A percentile compares a stretch with the other conserved stretches of the same genome.
phyloP scores from a whole-genome alignment of 768 basidiomycete species.

The Lentinula boryana region DNA sequence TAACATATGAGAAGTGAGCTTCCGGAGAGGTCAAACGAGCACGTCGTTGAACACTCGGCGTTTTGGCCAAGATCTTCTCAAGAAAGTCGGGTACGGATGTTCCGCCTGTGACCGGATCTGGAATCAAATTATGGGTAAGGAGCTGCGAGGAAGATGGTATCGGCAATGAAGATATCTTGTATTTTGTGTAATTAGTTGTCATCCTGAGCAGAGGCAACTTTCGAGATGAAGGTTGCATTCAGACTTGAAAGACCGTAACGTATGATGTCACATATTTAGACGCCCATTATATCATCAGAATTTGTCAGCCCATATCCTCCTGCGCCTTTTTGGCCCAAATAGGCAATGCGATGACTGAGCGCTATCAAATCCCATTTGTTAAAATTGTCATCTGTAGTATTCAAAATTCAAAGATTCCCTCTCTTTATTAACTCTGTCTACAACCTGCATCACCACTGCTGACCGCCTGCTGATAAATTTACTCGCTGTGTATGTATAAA shows the following conservation, averaged over 20 bases:
- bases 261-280: too few relatives aligned
- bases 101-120: slow-evolving; percentile 44
- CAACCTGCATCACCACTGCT: background rate
- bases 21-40: slow-evolving; percentile 50
- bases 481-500: background rate
- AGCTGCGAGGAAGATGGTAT: slow-evolving; percentile 34
- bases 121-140: slow-evolving; percentile 42
- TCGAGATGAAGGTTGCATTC: background rate
- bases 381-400: background rate
- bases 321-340: background rate
- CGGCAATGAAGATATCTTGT: slow-evolving; percentile 47
- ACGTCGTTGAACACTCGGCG: slow-evolving; percentile 66
- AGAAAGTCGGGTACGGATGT: slow-evolving; percentile 49
- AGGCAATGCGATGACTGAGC: background rate
- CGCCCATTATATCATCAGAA: background rate
- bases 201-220: background rate
- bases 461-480: background rate
- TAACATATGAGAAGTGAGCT: slow-evolving; percentile 75
- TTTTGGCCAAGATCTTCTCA: slow-evolving; percentile 36
- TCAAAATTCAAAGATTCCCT: background rate
- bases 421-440: background rate
- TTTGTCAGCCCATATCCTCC: background rate
- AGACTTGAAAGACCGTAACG: background rate
- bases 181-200: slow-evolving; percentile 9
- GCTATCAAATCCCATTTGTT: background rate